Conservation (phyloP, 2,329 filamentous ascomycete species). For the Gnomoniopsis sp. region DNA sequence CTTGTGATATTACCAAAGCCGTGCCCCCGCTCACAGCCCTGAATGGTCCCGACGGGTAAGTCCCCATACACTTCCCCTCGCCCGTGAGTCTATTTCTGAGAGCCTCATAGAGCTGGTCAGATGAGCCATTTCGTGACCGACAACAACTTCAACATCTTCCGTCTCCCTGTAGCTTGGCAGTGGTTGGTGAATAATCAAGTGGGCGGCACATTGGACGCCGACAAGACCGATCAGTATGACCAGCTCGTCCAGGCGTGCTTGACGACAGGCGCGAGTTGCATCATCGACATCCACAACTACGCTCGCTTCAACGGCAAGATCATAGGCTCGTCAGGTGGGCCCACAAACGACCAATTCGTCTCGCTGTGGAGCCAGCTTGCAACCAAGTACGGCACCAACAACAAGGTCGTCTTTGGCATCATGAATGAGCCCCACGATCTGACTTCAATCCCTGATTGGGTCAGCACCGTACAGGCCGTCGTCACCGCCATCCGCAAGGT, state of each 20-base stretch:
- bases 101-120: constrained; percentile 35
- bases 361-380: constrained; percentile 56
- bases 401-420: constrained; percentile 29
- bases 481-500: constrained; percentile 64
- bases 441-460: constrained; percentile 52
- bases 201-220: constrained; percentile 37
- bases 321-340: constrained; percentile 62
- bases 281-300: constrained; percentile 37
- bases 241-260: constrained; percentile 47
- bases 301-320: constrained; percentile 59
- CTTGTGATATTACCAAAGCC: constrained; percentile 28
- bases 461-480: constrained; percentile 53
- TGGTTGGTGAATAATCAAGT: constrained; percentile 42
- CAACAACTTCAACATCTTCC: constrained; percentile 53
- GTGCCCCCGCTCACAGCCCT: constrained; percentile 28
- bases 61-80: background rate
- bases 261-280: constrained; percentile 43
- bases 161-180: constrained; percentile 53
- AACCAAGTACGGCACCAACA: constrained; percentile 51
- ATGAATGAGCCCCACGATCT: constrained; percentile 21
- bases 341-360: constrained; percentile 57
- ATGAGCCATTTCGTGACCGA: constrained; percentile 56
- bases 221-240: constrained; percentile 42
- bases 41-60: constrained; percentile 30
- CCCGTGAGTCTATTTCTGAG: background rate